Conservation (phyloP, 148 eudicot genomes). For the Fagopyrum tataricum region DNA sequence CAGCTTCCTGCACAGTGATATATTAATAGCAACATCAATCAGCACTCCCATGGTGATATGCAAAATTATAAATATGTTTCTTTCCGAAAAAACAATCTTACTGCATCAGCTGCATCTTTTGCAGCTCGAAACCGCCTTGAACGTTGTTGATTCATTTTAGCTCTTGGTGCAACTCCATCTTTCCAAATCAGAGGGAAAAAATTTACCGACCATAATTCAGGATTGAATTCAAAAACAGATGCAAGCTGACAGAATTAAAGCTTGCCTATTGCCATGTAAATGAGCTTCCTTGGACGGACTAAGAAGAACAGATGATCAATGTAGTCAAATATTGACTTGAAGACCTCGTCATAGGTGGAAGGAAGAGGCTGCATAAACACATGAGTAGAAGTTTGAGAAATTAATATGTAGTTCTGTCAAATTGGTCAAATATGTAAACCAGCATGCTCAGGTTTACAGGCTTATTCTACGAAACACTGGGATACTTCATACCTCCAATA, state of each 20-base stretch:
- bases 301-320: conserved; percentile 81
- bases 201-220: conserved; percentile 4
- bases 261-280: conserved; percentile 93
- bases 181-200: conserved; percentile 15
- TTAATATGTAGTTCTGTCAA: background rate
- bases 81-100: conserved; percentile 24
- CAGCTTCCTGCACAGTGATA: conserved; percentile 60
- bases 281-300: conserved; percentile 94
- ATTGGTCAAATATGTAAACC: background rate
- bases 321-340: conserved; percentile 81
- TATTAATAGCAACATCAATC: background rate
- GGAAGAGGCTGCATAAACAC: conserved; percentile 75
- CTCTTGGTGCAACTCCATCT: conserved; percentile 99
- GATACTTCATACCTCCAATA: background rate
- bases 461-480: background rate
- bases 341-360: conserved; percentile 80
- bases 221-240: conserved; percentile 3
- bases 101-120: conserved; percentile 96
- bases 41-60: background rate
- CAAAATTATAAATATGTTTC: background rate
- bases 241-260: background rate
- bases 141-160: conserved; percentile 99
- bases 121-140: conserved; percentile 98
- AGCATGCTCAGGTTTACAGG: background rate
- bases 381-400: background rate